Evolutionary conservation across 139 green algal genomes (phyloP).

Genomic region (Coelastrella sp.): DNA sequence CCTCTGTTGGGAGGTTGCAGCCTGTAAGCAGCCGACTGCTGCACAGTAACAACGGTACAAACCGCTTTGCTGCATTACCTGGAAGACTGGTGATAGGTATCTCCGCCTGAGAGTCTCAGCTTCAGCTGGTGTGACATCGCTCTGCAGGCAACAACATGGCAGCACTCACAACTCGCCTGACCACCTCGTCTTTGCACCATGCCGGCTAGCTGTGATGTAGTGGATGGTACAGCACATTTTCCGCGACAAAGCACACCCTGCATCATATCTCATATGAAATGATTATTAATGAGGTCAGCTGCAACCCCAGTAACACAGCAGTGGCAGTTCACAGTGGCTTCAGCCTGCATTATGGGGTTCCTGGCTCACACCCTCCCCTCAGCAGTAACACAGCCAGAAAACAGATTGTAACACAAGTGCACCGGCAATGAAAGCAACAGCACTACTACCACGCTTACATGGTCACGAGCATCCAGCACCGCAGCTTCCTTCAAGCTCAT

Average conservation of each 20-base stretch:
- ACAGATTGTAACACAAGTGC: background rate
- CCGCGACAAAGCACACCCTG: too few relatives aligned
- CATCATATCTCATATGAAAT: too few relatives aligned
- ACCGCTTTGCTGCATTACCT: background rate
- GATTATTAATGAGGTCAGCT: too few relatives aligned
- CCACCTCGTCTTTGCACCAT: background rate
- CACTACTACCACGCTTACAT: background rate
- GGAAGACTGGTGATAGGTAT: conserved; percentile 19
- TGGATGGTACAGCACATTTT: too few relatives aligned
- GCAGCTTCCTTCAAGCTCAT: conserved; percentile 74
- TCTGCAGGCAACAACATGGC: background rate
- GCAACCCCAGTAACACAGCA: too few relatives aligned
- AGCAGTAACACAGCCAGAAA: background rate
- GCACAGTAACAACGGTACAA: background rate
- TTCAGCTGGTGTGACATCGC: background rate
- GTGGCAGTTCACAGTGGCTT: too few relatives aligned
- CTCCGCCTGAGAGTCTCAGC: background rate
- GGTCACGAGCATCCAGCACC: conserved; percentile 67
- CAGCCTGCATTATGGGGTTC: too few relatives aligned
- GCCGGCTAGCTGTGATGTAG: too few relatives aligned
- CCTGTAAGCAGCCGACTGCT: background rate
- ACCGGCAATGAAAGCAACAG: background rate
- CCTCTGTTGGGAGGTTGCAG: too few relatives aligned
- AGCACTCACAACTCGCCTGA: background rate
- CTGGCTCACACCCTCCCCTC: background rate